Conservation (phyloP, 371 early-diverging fungal species). For the Mucor lusitanicus region DNA sequence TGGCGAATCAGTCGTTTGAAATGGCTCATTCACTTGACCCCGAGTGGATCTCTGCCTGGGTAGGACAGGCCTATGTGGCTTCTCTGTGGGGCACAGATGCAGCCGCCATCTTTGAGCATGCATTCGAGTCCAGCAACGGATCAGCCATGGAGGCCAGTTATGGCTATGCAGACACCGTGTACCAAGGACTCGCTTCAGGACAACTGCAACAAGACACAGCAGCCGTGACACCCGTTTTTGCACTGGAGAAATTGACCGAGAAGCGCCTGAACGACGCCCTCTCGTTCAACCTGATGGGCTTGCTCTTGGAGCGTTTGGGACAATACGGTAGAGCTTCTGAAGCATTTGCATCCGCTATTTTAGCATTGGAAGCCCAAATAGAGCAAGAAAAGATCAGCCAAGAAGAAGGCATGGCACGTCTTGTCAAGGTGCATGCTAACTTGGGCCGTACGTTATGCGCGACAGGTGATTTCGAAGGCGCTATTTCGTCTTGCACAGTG, state of each 20-base stretch:
- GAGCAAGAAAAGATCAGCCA: conserved; percentile 23
- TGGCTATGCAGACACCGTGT: conserved; percentile 67
- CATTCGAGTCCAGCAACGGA: conserved; percentile 68
- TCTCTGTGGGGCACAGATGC: conserved; percentile 60
- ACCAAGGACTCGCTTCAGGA: conserved; percentile 29
- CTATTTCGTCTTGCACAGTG: conserved; percentile 47
- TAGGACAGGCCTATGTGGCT: conserved; percentile 83
- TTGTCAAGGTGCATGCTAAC: conserved; percentile 56
- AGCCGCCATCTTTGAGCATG: conserved; percentile 73
- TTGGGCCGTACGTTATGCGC: conserved; percentile 67
- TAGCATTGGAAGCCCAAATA: conserved; percentile 44
- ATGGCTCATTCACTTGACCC: conserved; percentile 81
- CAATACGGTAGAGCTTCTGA: conserved; percentile 69
- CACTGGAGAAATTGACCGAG: conserved; percentile 74
- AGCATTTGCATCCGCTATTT: conserved; percentile 63
- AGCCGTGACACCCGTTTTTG: conserved; percentile 62
- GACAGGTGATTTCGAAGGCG: conserved; percentile 47
- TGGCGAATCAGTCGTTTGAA: conserved; percentile 78
- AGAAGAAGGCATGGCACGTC: conserved; percentile 19
- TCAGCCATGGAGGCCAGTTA: conserved; percentile 70
- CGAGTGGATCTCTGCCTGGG: conserved; percentile 80
- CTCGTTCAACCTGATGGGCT: conserved; percentile 73
- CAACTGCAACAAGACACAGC: conserved; percentile 17
- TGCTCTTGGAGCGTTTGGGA: conserved; percentile 74
- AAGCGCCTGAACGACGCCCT: conserved; percentile 61